Evolutionary conservation across 306 rosid species (phyloP).

Genomic region (Abrus pulchellus): DNA sequence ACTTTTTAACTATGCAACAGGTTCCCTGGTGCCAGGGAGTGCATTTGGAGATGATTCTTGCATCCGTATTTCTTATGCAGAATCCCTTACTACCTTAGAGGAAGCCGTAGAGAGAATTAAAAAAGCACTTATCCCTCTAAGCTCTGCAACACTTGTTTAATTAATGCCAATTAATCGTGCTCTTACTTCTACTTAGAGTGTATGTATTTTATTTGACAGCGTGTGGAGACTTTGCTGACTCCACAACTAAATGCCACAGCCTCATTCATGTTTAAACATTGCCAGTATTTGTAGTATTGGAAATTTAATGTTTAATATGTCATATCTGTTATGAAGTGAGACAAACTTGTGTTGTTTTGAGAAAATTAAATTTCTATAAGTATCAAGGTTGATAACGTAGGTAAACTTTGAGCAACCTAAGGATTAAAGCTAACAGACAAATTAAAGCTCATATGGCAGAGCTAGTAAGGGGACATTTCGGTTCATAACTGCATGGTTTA

Average conservation of each 20-base stretch:
- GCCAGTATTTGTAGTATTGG: background rate
- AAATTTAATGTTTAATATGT: background rate
- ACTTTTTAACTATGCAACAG: slow-evolving; percentile 47
- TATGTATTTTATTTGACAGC: slow-evolving; percentile 2
- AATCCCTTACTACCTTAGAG: slow-evolving; percentile 76
- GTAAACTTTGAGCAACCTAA: background rate
- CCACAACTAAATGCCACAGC: slow-evolving; percentile 3
- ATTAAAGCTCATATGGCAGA: background rate
- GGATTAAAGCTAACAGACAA: background rate
- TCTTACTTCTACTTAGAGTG: slow-evolving; percentile 11
- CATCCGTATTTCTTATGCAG: slow-evolving; percentile 92
- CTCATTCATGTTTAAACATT: background rate
- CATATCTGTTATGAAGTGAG: background rate
- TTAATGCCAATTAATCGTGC: background rate
- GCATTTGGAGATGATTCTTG: slow-evolving; percentile 92
- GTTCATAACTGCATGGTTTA: too few species aligned
- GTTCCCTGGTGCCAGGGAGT: slow-evolving; percentile 92
- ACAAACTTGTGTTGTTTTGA: background rate
- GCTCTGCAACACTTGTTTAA: slow-evolving; percentile 63
- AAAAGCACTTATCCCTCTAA: slow-evolving; percentile 65
- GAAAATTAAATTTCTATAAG: background rate
- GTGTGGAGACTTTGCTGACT: background rate
- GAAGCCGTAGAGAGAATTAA: slow-evolving; percentile 88
- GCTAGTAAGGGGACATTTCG: too few species aligned
- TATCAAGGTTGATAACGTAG: background rate